A percentile compares a stretch with the other conserved stretches of the same genome.
Evolutionary conservation across 495 filamentous ascomycete species (phyloP).

Genomic region (Haplographium delicatum): DNA sequence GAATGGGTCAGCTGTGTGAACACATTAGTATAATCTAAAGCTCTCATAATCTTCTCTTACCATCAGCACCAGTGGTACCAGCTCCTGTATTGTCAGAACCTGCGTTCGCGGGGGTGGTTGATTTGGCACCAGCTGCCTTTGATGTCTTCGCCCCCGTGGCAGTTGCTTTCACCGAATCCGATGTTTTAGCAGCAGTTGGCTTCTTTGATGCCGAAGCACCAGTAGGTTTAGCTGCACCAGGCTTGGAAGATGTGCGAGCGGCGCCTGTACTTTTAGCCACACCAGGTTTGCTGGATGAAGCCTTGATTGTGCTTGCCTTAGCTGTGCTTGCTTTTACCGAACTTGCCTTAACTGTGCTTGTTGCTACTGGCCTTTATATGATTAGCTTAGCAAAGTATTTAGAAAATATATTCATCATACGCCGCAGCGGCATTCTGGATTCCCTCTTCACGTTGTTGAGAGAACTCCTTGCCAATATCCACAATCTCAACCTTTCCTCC

Average conservation of each 20-base stretch:
- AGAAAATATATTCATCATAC: too few species aligned
- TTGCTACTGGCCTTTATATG: too few species aligned
- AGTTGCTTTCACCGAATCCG: not conserved
- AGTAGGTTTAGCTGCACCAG: not conserved
- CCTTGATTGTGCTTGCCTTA: not conserved
- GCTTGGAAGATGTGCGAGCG: not conserved
- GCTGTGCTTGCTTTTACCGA: not conserved
- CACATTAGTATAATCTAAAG: too few species aligned
- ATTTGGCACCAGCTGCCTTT: not conserved
- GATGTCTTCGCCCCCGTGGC: not conserved
- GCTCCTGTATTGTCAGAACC: not conserved
- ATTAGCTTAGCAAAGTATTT: too few species aligned
- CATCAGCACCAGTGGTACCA: too few species aligned
- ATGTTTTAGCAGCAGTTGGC: not conserved
- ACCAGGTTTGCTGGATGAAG: not conserved
- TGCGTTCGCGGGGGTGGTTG: constrained; percentile 5
- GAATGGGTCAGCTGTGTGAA: too few species aligned
- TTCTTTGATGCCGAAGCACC: not conserved
- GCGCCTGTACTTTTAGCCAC: not conserved
- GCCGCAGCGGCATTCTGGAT: too few species aligned
- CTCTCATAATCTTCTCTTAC: too few species aligned
- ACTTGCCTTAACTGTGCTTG: too few species aligned
- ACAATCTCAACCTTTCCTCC: not conserved
- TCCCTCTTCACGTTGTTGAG: not conserved
- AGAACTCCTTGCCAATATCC: not conserved